Conservation (phyloP, 148 eudicot species). For the Salicornia ramosissima region DNA sequence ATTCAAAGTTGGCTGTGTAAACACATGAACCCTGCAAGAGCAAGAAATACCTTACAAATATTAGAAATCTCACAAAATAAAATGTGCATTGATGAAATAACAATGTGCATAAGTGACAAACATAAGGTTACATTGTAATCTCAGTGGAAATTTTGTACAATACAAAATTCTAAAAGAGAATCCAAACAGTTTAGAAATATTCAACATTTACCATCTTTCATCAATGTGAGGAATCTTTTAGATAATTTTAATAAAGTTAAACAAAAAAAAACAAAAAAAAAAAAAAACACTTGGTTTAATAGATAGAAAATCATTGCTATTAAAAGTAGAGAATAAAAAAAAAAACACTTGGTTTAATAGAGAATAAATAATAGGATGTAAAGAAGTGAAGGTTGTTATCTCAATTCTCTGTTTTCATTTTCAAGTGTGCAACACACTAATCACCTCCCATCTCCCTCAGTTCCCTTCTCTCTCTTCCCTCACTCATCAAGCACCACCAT, state of each 20-base stretch:
- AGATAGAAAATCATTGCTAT: neutral
- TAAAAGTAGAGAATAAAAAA: no score
- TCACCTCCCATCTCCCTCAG: no score
- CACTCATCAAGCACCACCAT: no score
- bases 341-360: no score
- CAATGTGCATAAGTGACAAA: neutral
- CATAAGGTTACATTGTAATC: slow-evolving; percentile 1
- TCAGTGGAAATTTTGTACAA: neutral
- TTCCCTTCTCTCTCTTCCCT: no score
- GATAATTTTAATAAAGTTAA: no score
- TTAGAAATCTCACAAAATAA: slow-evolving; percentile 2
- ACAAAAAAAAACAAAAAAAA: no score
- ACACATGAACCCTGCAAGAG: slow-evolving; percentile 72
- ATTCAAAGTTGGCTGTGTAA: slow-evolving; percentile 76
- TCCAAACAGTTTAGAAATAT: neutral
- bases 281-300: no score
- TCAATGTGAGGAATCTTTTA: neutral
- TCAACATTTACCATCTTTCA: neutral
- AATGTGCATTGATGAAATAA: neutral
- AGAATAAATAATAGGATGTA: no score
- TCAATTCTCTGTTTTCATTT: no score
- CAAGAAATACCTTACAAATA: slow-evolving; percentile 2
- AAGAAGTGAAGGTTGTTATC: no score
- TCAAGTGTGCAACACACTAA: no score
- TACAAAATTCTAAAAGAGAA: neutral